Conservation (phyloP, 805 yeast species). For the Wickerhamiella bombiphila region DNA sequence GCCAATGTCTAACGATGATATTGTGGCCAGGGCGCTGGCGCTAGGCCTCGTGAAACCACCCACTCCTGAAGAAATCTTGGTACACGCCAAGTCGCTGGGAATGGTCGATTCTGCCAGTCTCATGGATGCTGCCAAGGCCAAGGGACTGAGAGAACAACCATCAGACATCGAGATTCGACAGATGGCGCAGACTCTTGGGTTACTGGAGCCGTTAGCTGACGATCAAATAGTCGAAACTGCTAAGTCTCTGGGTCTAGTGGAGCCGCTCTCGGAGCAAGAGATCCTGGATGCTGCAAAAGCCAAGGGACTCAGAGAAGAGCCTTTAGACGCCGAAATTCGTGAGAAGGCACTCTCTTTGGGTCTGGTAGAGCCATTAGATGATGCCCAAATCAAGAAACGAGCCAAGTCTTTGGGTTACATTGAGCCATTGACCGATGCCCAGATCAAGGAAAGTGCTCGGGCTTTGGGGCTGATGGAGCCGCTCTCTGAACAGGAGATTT, state of each 20-base stretch:
- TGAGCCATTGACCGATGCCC: slow-evolving; percentile 7
- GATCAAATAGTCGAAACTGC: slow-evolving; percentile 4
- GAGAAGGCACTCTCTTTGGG: slow-evolving; percentile 54
- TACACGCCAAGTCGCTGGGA: not conserved
- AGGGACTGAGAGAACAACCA: slow-evolving; percentile 14
- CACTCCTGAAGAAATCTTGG: slow-evolving; percentile 2
- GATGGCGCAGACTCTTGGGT: slow-evolving; percentile 13
- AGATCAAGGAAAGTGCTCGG: slow-evolving; percentile 6
- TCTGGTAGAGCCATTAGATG: slow-evolving; percentile 34
- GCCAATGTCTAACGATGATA: slow-evolving; percentile 2
- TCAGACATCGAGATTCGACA: not conserved
- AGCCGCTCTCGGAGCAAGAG: slow-evolving; percentile 7
- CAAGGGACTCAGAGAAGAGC: slow-evolving; percentile 22
- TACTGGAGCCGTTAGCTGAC: slow-evolving; percentile 9
- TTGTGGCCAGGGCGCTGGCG: slow-evolving; percentile 3
- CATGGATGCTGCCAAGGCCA: slow-evolving; percentile 2
- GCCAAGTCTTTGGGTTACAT: slow-evolving; percentile 10
- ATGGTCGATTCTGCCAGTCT: slow-evolving; percentile 18
- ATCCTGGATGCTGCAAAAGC: slow-evolving; percentile 28
- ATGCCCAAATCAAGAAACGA: slow-evolving; percentile 5
- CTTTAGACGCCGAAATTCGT: slow-evolving; percentile 23
- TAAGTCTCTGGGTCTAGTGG: slow-evolving; percentile 6
- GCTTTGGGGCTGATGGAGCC: slow-evolving; percentile 10
- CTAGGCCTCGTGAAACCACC: slow-evolving; percentile 4
- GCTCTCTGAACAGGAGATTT: slow-evolving; percentile 5